Evolutionary conservation across 1,139 yeast species (phyloP), one percentile per base, ranked within the genome.

Genomic region (Candida smagusa): DNA sequence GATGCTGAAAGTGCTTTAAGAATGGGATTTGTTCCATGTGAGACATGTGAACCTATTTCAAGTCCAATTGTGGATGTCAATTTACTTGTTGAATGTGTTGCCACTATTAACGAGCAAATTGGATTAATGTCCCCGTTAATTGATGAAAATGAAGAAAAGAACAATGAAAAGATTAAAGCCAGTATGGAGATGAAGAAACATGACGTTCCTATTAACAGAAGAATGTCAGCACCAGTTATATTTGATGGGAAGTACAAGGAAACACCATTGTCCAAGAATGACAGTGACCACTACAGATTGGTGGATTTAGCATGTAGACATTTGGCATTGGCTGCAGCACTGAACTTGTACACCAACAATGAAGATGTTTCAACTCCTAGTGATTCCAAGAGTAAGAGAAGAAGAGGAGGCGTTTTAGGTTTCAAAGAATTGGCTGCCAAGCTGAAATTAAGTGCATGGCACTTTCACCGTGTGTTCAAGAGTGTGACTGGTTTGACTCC

Each of bases 371-470:
- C 46, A 12, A 47, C 47, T 30, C 59, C 28, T 50, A 37, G 44
- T 50, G 42, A 42, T 48, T 30, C 36, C 44, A 74, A 77, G 50
- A 80, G 80, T 59, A 66, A 74, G 52, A 65, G 72, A 54, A 77
- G 90, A 66, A 74, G 95, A 56, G 96, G 96, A 19, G 96, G 95
- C 28, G 89, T 87, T 9, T 65, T 87, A 33, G 96, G 96, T 0
- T 87, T 87, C 63, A 85, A 87, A 59, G 96, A 87, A 58, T 71
- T 87, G 55, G 96, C 95, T 6, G 83, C 88, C 12, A 84, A 86
- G 54, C 83, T 90, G 9, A 85, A 84, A 48, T 72, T 87, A 42
- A 78, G 87, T 19, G 95, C 96, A n/a, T 87, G 96, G 96, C 96
- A 87, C 62, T 87, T 87, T 60, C 96, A 87, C 65, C 69, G 96